These are phyloP conservation scores for Magnolia kwangsiensis DNA, from an alignment of 164 flowering plant species.

Conservation along the genomic window DNA sequence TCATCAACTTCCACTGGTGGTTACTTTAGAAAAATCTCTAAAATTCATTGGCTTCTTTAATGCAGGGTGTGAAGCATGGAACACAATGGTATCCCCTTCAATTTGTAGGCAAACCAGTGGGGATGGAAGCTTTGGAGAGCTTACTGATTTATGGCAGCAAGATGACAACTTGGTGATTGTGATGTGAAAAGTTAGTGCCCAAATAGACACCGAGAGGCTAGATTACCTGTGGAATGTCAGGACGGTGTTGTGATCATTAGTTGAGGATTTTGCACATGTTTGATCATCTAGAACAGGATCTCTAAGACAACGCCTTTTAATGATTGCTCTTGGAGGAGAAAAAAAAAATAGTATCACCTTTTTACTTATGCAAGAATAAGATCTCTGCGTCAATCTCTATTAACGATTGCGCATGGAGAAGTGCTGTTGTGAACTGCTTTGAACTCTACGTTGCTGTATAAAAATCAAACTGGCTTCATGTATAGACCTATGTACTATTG, in stretches of 20 bases:
- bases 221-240: not conserved
- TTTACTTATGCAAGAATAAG: slow-evolving; percentile 10
- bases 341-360: not conserved
- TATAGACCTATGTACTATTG: not conserved
- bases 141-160: slow-evolving; percentile 25
- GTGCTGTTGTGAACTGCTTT: not conserved
- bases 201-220: not conserved
- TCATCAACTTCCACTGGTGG: not conserved
- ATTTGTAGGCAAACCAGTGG: slow-evolving; percentile 39
- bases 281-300: slow-evolving; percentile 5
- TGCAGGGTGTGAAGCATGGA: slow-evolving; percentile 35
- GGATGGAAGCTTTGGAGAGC: slow-evolving; percentile 31
- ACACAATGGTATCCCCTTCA: slow-evolving; percentile 17
- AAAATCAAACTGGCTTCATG: not conserved
- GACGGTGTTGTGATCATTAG: not conserved
- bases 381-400: slow-evolving; percentile 31
- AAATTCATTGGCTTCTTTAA: slow-evolving; percentile 18
- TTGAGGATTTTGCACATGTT: not conserved
- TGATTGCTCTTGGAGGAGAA: slow-evolving; percentile 41
- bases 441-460: not conserved
- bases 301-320: slow-evolving; percentile 63
- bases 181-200: slow-evolving; percentile 11
- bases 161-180: slow-evolving; percentile 32
- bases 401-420: slow-evolving; percentile 33
- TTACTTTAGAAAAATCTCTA: slow-evolving; percentile 8